Base-by-base conservation (phyloP, 352 stramenopile genomes). In the Plasmopara halstedii region DNA sequence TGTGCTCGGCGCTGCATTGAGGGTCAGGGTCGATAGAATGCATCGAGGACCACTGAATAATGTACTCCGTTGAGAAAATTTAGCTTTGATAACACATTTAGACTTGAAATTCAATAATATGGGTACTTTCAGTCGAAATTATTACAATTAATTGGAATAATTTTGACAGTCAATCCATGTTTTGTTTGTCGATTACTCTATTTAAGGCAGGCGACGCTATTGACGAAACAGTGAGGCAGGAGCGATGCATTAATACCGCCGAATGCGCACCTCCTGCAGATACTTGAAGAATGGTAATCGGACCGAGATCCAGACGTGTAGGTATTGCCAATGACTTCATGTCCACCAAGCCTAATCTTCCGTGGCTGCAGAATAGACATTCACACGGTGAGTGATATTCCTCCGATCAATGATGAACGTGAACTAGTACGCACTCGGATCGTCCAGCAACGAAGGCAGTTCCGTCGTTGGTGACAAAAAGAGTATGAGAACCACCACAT, bases 381-480 rank as follows among this genome's bases (percentile, higher is more conserved):
- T 35, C 6, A 13, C 31, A 6, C 31, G 3, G 13, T 35, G 5
- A 35, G 13, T 35, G 31, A 18, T 13, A 18, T 35, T 11, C 26
- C 6, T 11, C 6, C 11, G 6, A 31, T 11, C 6, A 31, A 31
- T 11, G 11, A 11, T 15, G 14, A 6, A 19, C 25, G 15, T 33
- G 26, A 6, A 13, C 19, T 34, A 7, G 10, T 39, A 36, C 86
- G 53, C 79, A 95, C 79, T 96, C 84, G 19, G 84, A 67, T 38
- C 74, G 62, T 35, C 88, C 86, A 35, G 73, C 80, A 55, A 82
- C 89, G 54, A 81, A 95, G 11, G 83, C 81, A 34, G 85, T 56
- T 22, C 87, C 87, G 20, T 96, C 78, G 33, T 70, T 74, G 17
- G 82, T 93, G 25, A 96, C 67, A 34, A 95, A 93, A 29, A 94